Evolutionary conservation across 192 early-diverging fungal genomes (phyloP), one percentile per base, ranked within the genome.

Genomic region (Podila verticillata): DNA sequence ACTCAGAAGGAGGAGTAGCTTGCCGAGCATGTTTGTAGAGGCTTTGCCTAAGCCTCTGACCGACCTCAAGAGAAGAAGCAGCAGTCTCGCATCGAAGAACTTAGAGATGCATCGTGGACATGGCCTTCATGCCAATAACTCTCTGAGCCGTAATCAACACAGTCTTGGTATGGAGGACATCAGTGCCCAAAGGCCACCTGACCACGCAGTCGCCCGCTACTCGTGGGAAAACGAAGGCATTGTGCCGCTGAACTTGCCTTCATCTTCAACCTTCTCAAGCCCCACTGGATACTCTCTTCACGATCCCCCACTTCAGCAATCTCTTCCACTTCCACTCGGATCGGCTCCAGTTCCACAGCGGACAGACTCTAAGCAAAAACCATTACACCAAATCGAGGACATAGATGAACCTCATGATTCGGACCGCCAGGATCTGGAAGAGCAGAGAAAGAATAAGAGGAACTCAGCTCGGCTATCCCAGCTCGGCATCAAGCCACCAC

Each of bases 1-100:
- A 54, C 49, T 67, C 20, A 26, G 69, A 48, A 48, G 75, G 34
- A 57, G 75, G 64, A 79, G 75, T 31, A 79, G 75, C 28, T 63
- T 79, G 44, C 75, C 75, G 2, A 63, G 54, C 4, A 70, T 68
- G 3, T 67, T 79, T 63, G 60, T 36, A 44, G 65, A 67, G 7
- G 32, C 26, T 3, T 68, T 68, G 5, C 51, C 29, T 22, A 39
- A 49, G 5, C 24, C 66, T 4, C 2, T 54, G 32, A 65, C 68
- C 2, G 31, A 56, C 3, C 56, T 61, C 13, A 70, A 61, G 20
- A 39, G 68, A 47, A 54, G 74, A 24, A 70, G 64, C 44, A 78
- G 74, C 17, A 68, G 48, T 0, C 39, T 44, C 15, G 15, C 39
- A 44, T 44, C 39, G 17, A 44, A 44, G 15, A 44, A 44, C 0